Evolutionary conservation across 2,329 filamentous ascomycete genomes (phyloP).

Genomic region (Neofusicoccum cordaticola): DNA sequence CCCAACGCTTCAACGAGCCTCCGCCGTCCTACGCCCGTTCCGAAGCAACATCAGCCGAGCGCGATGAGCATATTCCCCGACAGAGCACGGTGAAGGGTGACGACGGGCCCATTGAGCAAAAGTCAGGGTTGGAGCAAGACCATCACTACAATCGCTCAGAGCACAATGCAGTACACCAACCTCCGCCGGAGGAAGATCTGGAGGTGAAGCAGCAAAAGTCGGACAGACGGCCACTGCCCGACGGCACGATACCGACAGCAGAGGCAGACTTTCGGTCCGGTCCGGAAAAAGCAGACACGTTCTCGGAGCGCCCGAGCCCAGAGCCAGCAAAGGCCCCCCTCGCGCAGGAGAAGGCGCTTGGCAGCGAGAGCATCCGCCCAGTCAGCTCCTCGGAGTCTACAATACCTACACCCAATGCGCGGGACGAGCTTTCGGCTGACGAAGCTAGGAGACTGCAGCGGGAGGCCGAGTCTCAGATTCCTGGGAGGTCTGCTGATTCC

Average conservation of each 20-base stretch:
- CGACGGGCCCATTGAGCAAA: conserved; percentile 23
- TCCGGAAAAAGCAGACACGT: conserved; percentile 33
- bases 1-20: conserved; percentile 56
- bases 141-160: conserved; percentile 49
- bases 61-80: conserved; percentile 28
- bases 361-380: conserved; percentile 32
- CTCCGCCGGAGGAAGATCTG: conserved; percentile 39
- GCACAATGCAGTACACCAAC: conserved; percentile 39
- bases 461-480: conserved; percentile 52
- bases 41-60: conserved; percentile 25
- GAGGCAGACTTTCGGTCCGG: conserved; percentile 29
- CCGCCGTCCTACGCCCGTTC: conserved; percentile 32
- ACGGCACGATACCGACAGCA: conserved; percentile 49
- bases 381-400: conserved; percentile 40
- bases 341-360: conserved; percentile 23
- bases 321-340: conserved; percentile 39
- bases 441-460: conserved; percentile 47
- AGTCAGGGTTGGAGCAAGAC: conserved; percentile 43
- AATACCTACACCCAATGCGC: conserved; percentile 35
- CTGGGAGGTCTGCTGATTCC: conserved; percentile 46
- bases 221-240: conserved; percentile 43
- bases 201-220: conserved; percentile 48
- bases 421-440: conserved; percentile 36
- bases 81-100: conserved; percentile 30
- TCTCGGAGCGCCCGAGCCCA: conserved; percentile 29